Conservation (phyloP, 2,329 filamentous ascomycete species). For the Colletotrichum paranaense region DNA sequence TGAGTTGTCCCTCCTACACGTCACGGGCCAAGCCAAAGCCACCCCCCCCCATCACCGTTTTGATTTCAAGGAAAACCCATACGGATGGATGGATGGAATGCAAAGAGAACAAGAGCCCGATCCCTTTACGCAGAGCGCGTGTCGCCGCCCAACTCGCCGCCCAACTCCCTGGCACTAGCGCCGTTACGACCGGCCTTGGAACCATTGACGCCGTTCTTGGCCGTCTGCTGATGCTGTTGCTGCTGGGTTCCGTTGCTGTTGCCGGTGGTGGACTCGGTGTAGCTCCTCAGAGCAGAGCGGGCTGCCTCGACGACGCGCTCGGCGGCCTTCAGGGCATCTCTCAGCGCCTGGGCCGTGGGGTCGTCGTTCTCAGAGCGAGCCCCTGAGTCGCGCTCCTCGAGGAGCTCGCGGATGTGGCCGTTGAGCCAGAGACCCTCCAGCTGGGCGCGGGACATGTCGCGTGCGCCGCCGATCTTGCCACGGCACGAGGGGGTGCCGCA, state of each 20-base stretch:
- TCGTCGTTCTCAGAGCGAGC: slow-evolving; percentile 43
- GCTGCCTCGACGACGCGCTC: slow-evolving; percentile 60
- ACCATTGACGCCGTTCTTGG: slow-evolving; percentile 27
- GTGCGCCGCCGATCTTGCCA: slow-evolving; percentile 72
- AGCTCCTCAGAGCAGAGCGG: slow-evolving; percentile 54
- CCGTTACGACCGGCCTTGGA: slow-evolving; percentile 29
- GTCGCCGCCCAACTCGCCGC: slow-evolving; percentile 73
- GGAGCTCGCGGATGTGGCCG: slow-evolving; percentile 67
- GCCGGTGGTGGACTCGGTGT: slow-evolving; percentile 44
- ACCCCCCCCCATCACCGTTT: background rate
- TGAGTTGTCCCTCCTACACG: slow-evolving; percentile 20
- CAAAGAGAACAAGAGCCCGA: background rate
- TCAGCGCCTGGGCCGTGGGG: slow-evolving; percentile 54
- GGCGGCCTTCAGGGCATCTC: slow-evolving; percentile 55
- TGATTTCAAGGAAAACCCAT: background rate
- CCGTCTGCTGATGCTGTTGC: background rate
- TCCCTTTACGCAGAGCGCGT: slow-evolving; percentile 46
- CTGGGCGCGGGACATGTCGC: slow-evolving; percentile 64
- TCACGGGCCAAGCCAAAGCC: background rate
- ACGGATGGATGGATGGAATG: slow-evolving; percentile 9
- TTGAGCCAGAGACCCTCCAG: slow-evolving; percentile 72
- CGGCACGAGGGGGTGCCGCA: slow-evolving; percentile 69
- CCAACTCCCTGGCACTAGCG: slow-evolving; percentile 55
- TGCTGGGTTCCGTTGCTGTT: slow-evolving; percentile 8
- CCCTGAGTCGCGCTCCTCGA: slow-evolving; percentile 52